phyloP scores from a whole-genome alignment of 2,329 filamentous ascomycete species.

The Xylariaceae sp. region DNA sequence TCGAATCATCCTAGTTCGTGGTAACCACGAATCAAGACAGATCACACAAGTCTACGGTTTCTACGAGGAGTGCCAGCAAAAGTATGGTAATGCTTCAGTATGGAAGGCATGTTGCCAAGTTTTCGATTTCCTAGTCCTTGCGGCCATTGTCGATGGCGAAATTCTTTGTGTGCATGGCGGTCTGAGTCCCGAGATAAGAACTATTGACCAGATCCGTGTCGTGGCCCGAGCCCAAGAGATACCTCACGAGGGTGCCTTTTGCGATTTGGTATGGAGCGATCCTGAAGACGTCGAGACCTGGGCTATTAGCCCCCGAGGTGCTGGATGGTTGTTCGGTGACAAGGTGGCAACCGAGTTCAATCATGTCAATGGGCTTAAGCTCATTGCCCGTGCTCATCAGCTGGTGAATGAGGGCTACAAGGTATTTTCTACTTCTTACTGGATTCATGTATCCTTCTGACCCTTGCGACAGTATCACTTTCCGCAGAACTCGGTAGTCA shows the following conservation, averaged over 20 bases:
- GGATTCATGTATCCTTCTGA: conserved; percentile 25
- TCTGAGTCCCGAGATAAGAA: conserved; percentile 85
- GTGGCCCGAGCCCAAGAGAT: conserved; percentile 98
- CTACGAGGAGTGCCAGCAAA: conserved; percentile 96
- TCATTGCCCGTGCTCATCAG: conserved; percentile 96
- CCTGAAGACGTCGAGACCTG: conserved; percentile 97
- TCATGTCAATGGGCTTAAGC: conserved; percentile 91
- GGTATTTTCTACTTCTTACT: conserved; percentile 63
- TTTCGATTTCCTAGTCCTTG: conserved; percentile 95
- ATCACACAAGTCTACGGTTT: conserved; percentile 99
- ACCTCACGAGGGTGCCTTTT: conserved; percentile 97
- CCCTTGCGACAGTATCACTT: conserved; percentile 71
- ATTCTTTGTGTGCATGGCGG: conserved; percentile 98
- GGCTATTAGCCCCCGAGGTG: conserved; percentile 87
- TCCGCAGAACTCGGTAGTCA: conserved; percentile 90
- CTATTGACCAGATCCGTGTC: conserved; percentile 98
- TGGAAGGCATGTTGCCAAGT: conserved; percentile 99
- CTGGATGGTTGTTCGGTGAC: conserved; percentile 96
- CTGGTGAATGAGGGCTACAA: conserved; percentile 98
- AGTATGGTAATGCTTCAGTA: conserved; percentile 98
- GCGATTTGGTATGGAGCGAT: conserved; percentile 96
- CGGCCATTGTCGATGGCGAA: conserved; percentile 95
- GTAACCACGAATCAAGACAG: conserved; percentile 95
- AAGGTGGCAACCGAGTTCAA: conserved; percentile 98
- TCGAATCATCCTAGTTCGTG: conserved; percentile 91